These are phyloP conservation scores for Trichoderma orchidacearum DNA, from an alignment of 495 filamentous ascomycete species.

Conservation along the genomic window DNA sequence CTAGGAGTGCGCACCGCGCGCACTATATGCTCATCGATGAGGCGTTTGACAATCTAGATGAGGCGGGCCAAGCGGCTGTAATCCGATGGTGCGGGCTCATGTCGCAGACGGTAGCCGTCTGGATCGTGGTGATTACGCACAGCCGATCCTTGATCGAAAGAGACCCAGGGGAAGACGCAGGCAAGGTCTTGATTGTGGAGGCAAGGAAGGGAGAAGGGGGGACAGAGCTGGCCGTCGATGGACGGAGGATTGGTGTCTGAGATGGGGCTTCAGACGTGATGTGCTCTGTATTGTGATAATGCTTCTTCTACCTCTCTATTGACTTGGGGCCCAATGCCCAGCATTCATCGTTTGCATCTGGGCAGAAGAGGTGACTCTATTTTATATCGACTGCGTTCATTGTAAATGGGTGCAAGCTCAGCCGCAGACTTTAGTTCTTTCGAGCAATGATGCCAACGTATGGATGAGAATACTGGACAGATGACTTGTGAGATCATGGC, in stretches of 20 bases:
- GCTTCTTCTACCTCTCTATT: too few relatives aligned
- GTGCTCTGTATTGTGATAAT: too few relatives aligned
- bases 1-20: conserved; percentile 13
- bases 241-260: background rate
- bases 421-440: too few relatives aligned
- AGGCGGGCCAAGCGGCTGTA: conserved; percentile 13
- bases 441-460: too few relatives aligned
- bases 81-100: conserved; percentile 10
- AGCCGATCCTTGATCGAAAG: conserved; percentile 5
- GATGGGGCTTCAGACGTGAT: background rate
- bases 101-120: conserved; percentile 1
- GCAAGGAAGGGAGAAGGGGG: background rate
- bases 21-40: conserved; percentile 21
- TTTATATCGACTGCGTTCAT: too few relatives aligned
- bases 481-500: too few relatives aligned
- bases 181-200: conserved; percentile 5
- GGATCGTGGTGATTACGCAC: conserved; percentile 15
- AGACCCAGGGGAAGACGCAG: conserved; percentile 5
- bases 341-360: too few relatives aligned
- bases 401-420: too few relatives aligned
- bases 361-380: too few relatives aligned
- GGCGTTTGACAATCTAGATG: conserved; percentile 18
- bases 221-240: background rate
- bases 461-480: too few relatives aligned
- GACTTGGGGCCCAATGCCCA: too few relatives aligned